Percentiles rank a stretch among this genome's conserved stretches.
phyloP scores from a whole-genome alignment of 257 asterid genomes.

The Solanum gracilifrons region DNA sequence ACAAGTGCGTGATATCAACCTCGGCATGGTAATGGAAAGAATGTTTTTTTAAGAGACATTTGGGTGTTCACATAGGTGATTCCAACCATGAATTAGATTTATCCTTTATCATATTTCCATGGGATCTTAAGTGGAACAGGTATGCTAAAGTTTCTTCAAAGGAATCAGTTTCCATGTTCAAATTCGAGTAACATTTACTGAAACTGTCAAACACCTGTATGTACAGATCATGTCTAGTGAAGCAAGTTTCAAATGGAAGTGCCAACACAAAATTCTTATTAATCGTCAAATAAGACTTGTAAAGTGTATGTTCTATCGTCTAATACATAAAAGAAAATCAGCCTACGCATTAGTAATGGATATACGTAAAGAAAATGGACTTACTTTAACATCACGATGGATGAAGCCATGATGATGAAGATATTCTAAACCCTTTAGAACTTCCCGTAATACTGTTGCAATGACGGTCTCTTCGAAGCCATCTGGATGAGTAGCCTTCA shows the following conservation, averaged over 20 bases:
- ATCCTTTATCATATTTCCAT: background rate
- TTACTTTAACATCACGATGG: constrained; percentile 94
- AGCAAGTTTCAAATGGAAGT: background rate
- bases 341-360: background rate
- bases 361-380: constrained; percentile 2
- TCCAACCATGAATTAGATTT: background rate
- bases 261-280: background rate
- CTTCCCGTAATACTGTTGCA: constrained; percentile 87
- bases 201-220: background rate
- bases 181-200: background rate
- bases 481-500: constrained; percentile 82
- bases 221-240: background rate
- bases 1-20: background rate
- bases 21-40: background rate
- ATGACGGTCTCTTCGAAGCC: constrained; percentile 94
- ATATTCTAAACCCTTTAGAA: constrained; percentile 81
- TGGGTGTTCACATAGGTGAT: background rate
- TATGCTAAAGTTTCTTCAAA: background rate
- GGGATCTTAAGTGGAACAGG: background rate
- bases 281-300: background rate
- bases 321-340: background rate
- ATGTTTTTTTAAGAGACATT: background rate
- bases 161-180: background rate
- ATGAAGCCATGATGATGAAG: constrained; percentile 98
- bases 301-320: background rate